Base-by-base conservation (phyloP, 257 asterid species). In the Hygrophila difformis region DNA sequence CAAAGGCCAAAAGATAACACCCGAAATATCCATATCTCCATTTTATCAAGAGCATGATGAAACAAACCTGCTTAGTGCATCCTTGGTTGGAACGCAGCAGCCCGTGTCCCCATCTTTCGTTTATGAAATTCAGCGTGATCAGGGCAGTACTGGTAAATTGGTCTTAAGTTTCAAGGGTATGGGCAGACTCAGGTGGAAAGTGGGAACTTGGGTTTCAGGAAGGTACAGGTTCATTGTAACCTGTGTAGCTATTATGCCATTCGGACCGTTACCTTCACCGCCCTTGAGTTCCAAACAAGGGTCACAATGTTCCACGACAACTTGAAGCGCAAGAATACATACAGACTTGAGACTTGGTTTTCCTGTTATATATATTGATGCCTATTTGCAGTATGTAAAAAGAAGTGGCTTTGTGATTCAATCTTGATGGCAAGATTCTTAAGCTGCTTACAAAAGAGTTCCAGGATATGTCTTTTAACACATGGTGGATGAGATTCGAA, bases 121-220 rank as follows among this genome's bases (percentile, higher is more conserved):
- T 6, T 77, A 72, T 47, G 67, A 86, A 28, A 84, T 91, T 4
- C 76, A 61, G 26, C 64, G 81, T 0, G 96, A 86, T 53, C 81
- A 67, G 26, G 61, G 39, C 6, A 56, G n/a, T n/a, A n/a, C 28
- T 1, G 96, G 99, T n/a, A 68, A 49, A 48, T 22, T 91, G 61
- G 53, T 51, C 0, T n/a, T 91, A 39, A 61, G 23, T 37, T 53
- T 86, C 21, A 83, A 86, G 53, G 89, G 44, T 0, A 62, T 63
- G 34, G 96, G 99, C 7, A 62, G 74, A 33, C 74, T 91, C 0
- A 66, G 94, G 29, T 86, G 96, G 99, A 91, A 77, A 64, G 89
- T 91, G 16, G 94, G 95, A n/a, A 78, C 71, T 38, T 91, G 93
- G 92, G 93, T 82, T 57, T 86, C 99, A 0, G 89, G 99, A 8